Conservation (phyloP, 352 stramenopile genomes). For the Globisporangium paddicum region DNA sequence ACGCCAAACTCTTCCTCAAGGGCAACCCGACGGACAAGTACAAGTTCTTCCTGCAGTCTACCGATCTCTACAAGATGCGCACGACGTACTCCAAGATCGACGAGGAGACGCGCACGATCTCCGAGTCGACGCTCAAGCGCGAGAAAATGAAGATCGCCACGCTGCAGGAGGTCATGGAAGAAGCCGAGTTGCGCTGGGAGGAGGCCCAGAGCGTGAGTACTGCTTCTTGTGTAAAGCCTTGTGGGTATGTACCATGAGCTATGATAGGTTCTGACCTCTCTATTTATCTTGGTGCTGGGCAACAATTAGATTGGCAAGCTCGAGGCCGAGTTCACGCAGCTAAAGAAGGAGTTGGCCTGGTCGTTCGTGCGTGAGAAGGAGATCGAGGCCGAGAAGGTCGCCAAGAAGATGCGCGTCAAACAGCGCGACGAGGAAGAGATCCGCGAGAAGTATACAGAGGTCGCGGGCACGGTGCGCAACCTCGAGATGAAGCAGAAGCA, state of each 20-base stretch:
- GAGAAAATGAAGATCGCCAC: constrained; percentile 58
- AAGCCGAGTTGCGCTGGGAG: constrained; percentile 66
- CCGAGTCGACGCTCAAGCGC: constrained; percentile 59
- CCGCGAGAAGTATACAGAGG: constrained; percentile 37
- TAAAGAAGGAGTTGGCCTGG: constrained; percentile 80
- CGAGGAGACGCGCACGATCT: constrained; percentile 59
- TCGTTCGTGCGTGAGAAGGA: constrained; percentile 80
- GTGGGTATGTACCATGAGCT: too few species aligned
- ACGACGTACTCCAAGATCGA: constrained; percentile 85
- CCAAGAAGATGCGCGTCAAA: constrained; percentile 54
- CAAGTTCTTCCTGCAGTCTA: constrained; percentile 96
- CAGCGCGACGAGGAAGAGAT: constrained; percentile 36
- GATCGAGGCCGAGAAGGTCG: constrained; percentile 32
- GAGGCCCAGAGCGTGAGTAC: constrained; percentile 61
- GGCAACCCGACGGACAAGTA: constrained; percentile 95
- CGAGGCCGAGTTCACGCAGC: constrained; percentile 59
- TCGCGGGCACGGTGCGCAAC: constrained; percentile 35
- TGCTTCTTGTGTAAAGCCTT: background rate
- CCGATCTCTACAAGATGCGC: constrained; percentile 91
- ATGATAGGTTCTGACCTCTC: too few species aligned
- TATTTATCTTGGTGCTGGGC: too few species aligned
- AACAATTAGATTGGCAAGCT: constrained; percentile 57
- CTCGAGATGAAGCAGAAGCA: constrained; percentile 57
- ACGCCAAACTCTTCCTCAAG: constrained; percentile 97
- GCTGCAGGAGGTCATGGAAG: constrained; percentile 52